Evolutionary conservation across 192 early-diverging fungal genomes (phyloP).

Genomic region (Linnemannia exigua): DNA sequence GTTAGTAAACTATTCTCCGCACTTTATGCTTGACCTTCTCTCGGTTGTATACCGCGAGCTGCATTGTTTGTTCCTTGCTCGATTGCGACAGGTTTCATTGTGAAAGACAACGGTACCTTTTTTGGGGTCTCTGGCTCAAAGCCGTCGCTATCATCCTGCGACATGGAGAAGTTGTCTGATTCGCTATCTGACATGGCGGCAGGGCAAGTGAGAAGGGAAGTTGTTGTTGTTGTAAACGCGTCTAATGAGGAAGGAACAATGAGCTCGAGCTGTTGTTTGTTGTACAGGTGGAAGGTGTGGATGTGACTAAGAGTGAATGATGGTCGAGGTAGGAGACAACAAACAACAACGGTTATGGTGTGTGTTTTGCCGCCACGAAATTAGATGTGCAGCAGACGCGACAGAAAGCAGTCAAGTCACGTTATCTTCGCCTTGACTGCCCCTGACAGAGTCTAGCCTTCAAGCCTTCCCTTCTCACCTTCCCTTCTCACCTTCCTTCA

Average conservation of each 20-base stretch:
- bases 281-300: not conserved
- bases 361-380: not conserved
- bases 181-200: conserved; percentile 48
- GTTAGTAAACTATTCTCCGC: not conserved
- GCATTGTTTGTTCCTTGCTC: not conserved
- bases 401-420: not conserved
- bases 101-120: conserved; percentile 32
- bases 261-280: not conserved
- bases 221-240: not conserved
- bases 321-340: not conserved
- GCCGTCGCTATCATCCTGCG: conserved; percentile 51
- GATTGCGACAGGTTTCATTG: not conserved
- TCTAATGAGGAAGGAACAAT: not conserved
- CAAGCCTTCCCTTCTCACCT: not conserved
- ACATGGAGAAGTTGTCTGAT: conserved; percentile 43
- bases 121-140: conserved; percentile 44
- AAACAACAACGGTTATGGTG: not conserved
- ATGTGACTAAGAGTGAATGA: not conserved
- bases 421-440: not conserved
- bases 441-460: not conserved
- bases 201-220: not conserved
- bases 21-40: not conserved
- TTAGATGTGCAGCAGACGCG: not conserved
- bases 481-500: not conserved
- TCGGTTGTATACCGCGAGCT: not conserved